A percentile compares a stretch with the other conserved stretches of the same genome.
These are phyloP conservation scores for Austroboletus niveus DNA, from an alignment of 1,284 basidiomycete species.

Conservation along the genomic window DNA sequence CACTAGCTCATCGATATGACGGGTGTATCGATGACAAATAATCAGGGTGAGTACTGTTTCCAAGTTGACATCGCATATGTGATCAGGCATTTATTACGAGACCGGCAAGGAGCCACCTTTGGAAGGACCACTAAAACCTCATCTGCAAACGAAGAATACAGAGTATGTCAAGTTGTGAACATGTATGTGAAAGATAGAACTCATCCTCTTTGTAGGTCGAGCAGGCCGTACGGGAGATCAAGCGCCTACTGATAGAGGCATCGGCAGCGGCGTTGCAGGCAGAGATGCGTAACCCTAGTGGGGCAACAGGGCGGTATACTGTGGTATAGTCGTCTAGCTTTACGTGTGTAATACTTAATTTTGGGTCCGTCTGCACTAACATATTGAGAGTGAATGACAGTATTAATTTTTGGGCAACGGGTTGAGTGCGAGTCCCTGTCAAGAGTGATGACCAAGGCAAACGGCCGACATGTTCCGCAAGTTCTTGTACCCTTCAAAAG, in stretches of 20 bases:
- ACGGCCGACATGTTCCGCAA: too few species aligned
- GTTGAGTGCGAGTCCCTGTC: conserved; percentile 5
- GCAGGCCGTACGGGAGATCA: conserved; percentile 96
- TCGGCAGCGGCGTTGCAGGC: conserved; percentile 89
- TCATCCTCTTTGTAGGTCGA: conserved; percentile 62
- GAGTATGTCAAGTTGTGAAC: conserved; percentile 53
- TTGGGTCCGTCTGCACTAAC: too few species aligned
- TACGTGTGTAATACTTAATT: not conserved
- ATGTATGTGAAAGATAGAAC: not conserved
- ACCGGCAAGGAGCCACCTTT: conserved; percentile 87
- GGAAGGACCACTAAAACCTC: conserved; percentile 94
- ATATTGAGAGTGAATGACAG: not conserved
- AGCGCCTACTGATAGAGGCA: conserved; percentile 94
- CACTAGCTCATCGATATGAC: conserved; percentile 89
- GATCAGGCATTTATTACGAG: conserved; percentile 87
- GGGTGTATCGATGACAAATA: conserved; percentile 97
- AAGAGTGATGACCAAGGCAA: not conserved
- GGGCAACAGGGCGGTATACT: conserved; percentile 73
- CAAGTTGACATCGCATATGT: conserved; percentile 1
- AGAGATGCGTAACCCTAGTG: conserved; percentile 78
- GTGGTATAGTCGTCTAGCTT: conserved; percentile 50
- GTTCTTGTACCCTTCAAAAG: conserved; percentile 11
- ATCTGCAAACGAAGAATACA: conserved; percentile 92
- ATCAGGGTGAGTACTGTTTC: conserved; percentile 53
- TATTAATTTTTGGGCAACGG: conserved; percentile 2